These are phyloP conservation scores for Umbelopsis isabellina DNA, from an alignment of 192 early-diverging fungal species.

Conservation along the genomic window DNA sequence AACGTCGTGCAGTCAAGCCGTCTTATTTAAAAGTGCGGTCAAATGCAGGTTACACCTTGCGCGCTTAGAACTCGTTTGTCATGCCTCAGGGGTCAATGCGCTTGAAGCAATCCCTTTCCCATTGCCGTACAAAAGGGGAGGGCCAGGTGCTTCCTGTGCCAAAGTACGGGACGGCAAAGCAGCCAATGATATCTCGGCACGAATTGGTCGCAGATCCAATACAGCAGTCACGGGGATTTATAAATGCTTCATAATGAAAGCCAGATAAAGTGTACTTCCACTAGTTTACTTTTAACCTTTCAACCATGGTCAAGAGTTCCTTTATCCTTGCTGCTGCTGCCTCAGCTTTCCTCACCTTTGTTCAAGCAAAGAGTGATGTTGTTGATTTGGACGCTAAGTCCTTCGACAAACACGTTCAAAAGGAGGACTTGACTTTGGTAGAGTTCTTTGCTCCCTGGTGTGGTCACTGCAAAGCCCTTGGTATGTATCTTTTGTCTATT, in stretches of 20 bases:
- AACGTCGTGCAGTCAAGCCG: too few relatives aligned
- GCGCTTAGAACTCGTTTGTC: too few relatives aligned
- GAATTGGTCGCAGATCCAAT: slow-evolving; percentile 21
- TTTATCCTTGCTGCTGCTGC: slow-evolving; percentile 33
- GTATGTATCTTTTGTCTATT: slow-evolving; percentile 37
- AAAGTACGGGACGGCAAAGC: neutral
- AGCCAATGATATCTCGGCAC: slow-evolving; percentile 21
- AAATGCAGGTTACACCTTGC: too few relatives aligned
- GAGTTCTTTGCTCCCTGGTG: slow-evolving; percentile 99
- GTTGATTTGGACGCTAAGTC: slow-evolving; percentile 56
- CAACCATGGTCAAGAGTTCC: slow-evolving; percentile 29
- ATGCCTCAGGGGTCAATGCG: too few relatives aligned
- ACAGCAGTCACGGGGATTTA: slow-evolving; percentile 6
- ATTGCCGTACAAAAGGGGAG: neutral
- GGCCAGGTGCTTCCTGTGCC: neutral
- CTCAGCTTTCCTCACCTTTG: slow-evolving; percentile 30
- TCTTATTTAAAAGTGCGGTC: too few relatives aligned
- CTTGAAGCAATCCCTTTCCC: too few relatives aligned
- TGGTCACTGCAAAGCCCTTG: slow-evolving; percentile 92
- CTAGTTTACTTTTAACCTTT: too few relatives aligned
- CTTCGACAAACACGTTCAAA: slow-evolving; percentile 64
- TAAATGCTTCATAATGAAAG: neutral
- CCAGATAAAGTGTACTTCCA: too few relatives aligned
- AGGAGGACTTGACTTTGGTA: slow-evolving; percentile 77
- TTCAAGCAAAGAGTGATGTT: slow-evolving; percentile 53